phyloP scores from a whole-genome alignment of 2,329 filamentous ascomycete species.

The Stemphylium beticola region DNA sequence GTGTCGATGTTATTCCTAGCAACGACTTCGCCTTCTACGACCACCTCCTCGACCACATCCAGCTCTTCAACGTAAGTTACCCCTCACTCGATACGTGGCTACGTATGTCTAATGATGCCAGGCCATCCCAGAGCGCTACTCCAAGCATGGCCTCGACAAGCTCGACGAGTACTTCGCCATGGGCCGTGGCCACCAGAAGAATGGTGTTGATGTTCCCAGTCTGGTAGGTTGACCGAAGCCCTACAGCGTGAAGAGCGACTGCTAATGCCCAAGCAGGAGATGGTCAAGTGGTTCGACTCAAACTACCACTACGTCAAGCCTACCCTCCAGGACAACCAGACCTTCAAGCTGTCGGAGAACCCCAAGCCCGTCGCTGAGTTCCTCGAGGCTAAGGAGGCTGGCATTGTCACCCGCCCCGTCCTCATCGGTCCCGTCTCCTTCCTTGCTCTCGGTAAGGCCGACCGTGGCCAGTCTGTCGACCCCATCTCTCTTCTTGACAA shows the following conservation, averaged over 20 bases:
- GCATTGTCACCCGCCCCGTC: slow-evolving; percentile 90
- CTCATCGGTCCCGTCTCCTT: slow-evolving; percentile 96
- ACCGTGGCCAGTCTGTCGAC: slow-evolving; percentile 90
- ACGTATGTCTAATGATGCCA: slow-evolving; percentile 48
- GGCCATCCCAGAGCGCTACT: slow-evolving; percentile 93
- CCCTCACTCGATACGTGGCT: not conserved
- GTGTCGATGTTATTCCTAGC: slow-evolving; percentile 96
- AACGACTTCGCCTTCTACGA: slow-evolving; percentile 99
- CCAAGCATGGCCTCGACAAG: slow-evolving; percentile 81
- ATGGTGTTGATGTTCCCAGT: slow-evolving; percentile 87
- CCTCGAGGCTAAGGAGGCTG: slow-evolving; percentile 96
- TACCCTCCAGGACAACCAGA: slow-evolving; percentile 95
- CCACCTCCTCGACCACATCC: slow-evolving; percentile 96
- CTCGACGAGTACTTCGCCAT: slow-evolving; percentile 99
- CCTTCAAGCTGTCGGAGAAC: slow-evolving; percentile 83
- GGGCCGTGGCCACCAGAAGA: slow-evolving; percentile 98
- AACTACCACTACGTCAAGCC: slow-evolving; percentile 99
- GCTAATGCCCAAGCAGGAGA: slow-evolving; percentile 66
- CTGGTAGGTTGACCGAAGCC: slow-evolving; percentile 58
- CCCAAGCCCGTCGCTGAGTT: slow-evolving; percentile 96
- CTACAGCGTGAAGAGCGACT: not conserved
- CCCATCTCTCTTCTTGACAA: slow-evolving; percentile 94
- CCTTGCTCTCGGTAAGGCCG: slow-evolving; percentile 96
- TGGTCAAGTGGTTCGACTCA: slow-evolving; percentile 99
- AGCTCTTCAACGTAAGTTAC: slow-evolving; percentile 86